Conservation (phyloP, 495 filamentous ascomycete species). For the Penicillium lividum region DNA sequence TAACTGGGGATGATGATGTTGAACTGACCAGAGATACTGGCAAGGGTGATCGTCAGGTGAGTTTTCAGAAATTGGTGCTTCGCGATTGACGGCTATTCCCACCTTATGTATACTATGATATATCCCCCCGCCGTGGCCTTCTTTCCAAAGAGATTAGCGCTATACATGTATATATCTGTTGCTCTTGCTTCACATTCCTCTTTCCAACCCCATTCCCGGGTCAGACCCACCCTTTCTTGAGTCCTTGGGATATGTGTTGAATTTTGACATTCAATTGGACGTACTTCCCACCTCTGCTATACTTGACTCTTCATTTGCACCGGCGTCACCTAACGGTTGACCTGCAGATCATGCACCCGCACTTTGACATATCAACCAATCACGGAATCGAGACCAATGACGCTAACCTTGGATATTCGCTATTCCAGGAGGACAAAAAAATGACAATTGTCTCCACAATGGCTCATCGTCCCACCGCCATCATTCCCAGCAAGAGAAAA, state of each 20-base stretch:
- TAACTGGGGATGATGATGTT: not conserved
- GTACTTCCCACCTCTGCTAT: not conserved
- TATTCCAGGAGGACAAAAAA: not conserved
- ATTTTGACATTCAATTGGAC: not conserved
- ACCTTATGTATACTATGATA: not conserved
- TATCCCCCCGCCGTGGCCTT: not conserved
- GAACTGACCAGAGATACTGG: no score
- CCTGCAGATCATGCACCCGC: not conserved
- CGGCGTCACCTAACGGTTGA: not conserved
- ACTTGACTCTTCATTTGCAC: not conserved
- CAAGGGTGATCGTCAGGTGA: not conserved
- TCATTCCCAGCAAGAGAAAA: not conserved
- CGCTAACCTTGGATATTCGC: not conserved
- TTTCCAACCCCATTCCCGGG: not conserved
- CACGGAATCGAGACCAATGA: not conserved
- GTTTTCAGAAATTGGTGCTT: not conserved
- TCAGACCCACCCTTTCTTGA: not conserved
- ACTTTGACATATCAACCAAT: not conserved
- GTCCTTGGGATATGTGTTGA: not conserved
- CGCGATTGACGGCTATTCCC: not conserved
- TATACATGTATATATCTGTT: not conserved
- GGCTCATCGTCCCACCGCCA: not conserved
- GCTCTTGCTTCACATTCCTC: not conserved
- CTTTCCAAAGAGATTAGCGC: not conserved
- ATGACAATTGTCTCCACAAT: not conserved